Conservation (phyloP, 805 yeast genomes). For the Yarrowia osloensis region DNA sequence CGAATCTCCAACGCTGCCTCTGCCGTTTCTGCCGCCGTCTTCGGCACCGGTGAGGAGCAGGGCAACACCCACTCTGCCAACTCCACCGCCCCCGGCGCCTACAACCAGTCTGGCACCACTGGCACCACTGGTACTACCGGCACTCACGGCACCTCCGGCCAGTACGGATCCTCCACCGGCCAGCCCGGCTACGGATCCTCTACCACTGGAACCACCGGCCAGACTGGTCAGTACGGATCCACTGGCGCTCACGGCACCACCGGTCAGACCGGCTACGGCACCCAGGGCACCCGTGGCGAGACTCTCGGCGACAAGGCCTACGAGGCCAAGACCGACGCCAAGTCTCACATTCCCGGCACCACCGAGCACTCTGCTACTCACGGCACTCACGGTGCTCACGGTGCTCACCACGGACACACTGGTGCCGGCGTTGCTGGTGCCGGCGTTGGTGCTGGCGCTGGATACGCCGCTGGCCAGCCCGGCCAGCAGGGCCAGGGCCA, state of each 20-base stretch:
- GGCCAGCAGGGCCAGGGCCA: background rate
- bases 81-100: conserved; percentile 12
- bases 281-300: no score
- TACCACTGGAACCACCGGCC: conserved; percentile 3
- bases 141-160: background rate
- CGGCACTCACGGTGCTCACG: background rate
- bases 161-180: conserved; percentile 6
- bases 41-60: conserved; percentile 21
- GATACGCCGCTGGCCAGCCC: conserved; percentile 7
- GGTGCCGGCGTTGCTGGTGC: conserved; percentile 25
- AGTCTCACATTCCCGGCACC: conserved; percentile 17
- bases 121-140: conserved; percentile 29
- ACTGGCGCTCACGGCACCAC: conserved; percentile 2
- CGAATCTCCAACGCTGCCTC: conserved; percentile 27
- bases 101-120: conserved; percentile 19
- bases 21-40: conserved; percentile 26
- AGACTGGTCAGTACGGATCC: conserved; percentile 12
- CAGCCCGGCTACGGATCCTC: conserved; percentile 6
- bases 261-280: background rate
- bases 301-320: conserved; percentile 16
- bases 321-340: background rate
- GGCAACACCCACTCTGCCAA: conserved; percentile 8
- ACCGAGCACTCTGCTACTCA: conserved; percentile 3
- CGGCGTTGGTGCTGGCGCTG: conserved; percentile 26
- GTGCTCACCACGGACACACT: background rate